These are phyloP conservation scores for Acer negundo DNA, from an alignment of 345 rosid genomes.

Conservation along the genomic window DNA sequence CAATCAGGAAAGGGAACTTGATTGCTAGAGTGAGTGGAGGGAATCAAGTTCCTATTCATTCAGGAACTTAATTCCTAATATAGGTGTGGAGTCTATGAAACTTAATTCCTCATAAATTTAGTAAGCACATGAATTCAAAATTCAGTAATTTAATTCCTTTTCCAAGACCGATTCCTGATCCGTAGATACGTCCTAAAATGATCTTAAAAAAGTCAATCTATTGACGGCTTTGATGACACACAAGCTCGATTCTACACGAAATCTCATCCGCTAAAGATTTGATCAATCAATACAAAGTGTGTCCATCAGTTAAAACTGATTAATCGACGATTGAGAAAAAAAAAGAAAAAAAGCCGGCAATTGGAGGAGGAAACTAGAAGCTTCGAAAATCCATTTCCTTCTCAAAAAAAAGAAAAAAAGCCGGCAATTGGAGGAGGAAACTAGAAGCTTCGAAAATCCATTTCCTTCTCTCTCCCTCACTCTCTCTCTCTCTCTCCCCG, in stretches of 20 bases:
- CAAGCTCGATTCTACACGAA: neutral
- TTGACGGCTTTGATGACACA: neutral
- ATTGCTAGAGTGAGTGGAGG: too few species aligned
- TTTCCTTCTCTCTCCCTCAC: neutral
- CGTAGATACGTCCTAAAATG: too few species aligned
- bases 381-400: conserved; percentile 10
- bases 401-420: neutral
- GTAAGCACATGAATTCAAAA: too few species aligned
- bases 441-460: conserved; percentile 20
- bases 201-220: neutral
- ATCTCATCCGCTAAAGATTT: neutral
- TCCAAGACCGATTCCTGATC: too few species aligned
- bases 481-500: neutral
- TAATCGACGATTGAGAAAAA: too few species aligned
- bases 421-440: neutral
- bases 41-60: too few species aligned
- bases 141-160: too few species aligned
- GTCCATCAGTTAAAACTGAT: neutral
- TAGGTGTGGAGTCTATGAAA: too few species aligned
- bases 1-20: too few species aligned
- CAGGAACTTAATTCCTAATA: too few species aligned
- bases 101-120: too few species aligned
- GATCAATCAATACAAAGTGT: neutral
- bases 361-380: conserved; percentile 17
- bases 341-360: neutral